Conservation (phyloP, 169 alveolate species). For the Fabrea salina region DNA sequence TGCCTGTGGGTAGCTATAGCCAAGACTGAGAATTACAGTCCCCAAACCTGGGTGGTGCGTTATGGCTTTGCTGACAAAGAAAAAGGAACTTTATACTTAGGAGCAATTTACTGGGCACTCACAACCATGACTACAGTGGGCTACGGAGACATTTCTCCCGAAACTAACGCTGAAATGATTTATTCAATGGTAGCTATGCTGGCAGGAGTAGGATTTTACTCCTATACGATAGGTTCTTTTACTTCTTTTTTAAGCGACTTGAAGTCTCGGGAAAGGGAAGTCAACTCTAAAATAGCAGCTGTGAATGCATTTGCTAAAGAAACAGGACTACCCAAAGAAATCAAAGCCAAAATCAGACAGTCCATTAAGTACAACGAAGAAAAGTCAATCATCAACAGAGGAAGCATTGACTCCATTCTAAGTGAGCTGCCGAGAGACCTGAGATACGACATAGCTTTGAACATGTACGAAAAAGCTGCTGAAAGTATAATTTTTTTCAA, state of each 20-base stretch:
- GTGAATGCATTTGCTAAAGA: constrained; percentile 20
- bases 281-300: not conserved
- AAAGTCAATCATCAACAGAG: not conserved
- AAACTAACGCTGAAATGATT: constrained; percentile 23
- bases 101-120: constrained; percentile 43
- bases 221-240: constrained; percentile 38
- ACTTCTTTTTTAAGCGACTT: constrained; percentile 18
- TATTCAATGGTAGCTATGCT: constrained; percentile 37
- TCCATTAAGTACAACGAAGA: not conserved
- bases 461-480: not conserved
- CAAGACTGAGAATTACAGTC: not conserved
- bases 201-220: constrained; percentile 37
- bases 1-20: not conserved
- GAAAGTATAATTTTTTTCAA: not conserved
- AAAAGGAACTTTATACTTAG: not conserved
- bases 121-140: constrained; percentile 53
- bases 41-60: not conserved
- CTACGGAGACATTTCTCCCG: constrained; percentile 51
- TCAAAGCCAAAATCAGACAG: not conserved
- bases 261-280: not conserved
- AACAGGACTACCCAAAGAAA: not conserved
- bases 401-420: not conserved
- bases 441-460: not conserved
- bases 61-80: not conserved
- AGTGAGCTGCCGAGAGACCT: constrained; percentile 1